These are phyloP conservation scores for Fistulifera solaris DNA, from an alignment of 108 stramenopile genomes.

Conservation along the genomic window DNA sequence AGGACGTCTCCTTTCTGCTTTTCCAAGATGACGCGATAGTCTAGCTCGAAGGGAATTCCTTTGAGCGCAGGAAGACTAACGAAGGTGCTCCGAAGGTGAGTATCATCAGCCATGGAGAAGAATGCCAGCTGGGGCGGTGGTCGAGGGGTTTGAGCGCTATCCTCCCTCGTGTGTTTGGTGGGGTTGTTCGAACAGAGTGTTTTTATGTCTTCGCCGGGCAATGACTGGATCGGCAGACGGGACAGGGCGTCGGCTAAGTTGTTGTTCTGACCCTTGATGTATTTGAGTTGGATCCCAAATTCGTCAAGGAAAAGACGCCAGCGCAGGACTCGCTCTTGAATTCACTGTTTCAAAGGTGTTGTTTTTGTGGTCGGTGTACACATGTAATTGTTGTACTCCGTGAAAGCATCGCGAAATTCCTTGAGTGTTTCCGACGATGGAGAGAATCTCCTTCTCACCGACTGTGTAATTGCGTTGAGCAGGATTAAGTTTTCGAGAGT, in stretches of 20 bases:
- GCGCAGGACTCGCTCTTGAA: neutral
- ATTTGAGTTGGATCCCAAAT: slow-evolving; percentile 19
- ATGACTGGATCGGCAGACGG: slow-evolving; percentile 8
- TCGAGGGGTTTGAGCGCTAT: too few relatives aligned
- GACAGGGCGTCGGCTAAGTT: slow-evolving; percentile 30
- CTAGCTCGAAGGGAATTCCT: too few relatives aligned
- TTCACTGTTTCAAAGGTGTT: slow-evolving; percentile 9
- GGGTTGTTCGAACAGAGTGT: too few relatives aligned
- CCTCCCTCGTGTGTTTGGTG: too few relatives aligned
- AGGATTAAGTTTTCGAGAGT: slow-evolving; percentile 19
- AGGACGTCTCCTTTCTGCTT: neutral
- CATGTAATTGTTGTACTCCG: slow-evolving; percentile 10
- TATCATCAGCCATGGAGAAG: too few relatives aligned
- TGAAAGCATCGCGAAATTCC: slow-evolving; percentile 30
- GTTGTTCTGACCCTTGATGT: slow-evolving; percentile 33
- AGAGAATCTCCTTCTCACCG: slow-evolving; percentile 31
- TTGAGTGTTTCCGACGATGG: slow-evolving; percentile 24
- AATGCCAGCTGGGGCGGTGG: too few relatives aligned
- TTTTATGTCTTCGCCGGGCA: too few relatives aligned
- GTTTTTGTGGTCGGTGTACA: slow-evolving; percentile 38
- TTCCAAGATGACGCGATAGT: neutral
- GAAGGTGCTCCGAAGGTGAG: too few relatives aligned
- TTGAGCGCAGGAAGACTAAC: too few relatives aligned
- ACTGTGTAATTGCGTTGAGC: slow-evolving; percentile 29
- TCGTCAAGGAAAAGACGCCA: slow-evolving; percentile 41